Percentiles rank a stretch among this genome's conserved stretches.
phyloP scores from a whole-genome alignment of 176 grass and related monocot species.

The Triticum turgidum region DNA sequence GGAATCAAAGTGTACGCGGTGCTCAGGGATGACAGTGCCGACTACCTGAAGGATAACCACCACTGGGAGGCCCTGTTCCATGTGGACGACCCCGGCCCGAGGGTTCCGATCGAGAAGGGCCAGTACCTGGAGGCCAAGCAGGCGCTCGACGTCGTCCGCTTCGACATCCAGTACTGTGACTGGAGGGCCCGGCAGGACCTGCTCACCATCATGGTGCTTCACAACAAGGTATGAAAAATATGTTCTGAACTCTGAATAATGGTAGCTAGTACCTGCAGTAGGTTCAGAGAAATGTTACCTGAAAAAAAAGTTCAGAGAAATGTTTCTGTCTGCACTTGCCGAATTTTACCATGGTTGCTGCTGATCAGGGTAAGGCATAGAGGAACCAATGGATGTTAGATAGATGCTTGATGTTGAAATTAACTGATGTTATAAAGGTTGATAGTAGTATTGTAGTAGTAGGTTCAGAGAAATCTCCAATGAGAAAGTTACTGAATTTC shows the following conservation, averaged over 20 bases:
- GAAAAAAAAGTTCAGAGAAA: not conserved
- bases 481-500: not conserved
- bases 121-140: constrained; percentile 82
- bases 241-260: too few species aligned
- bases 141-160: constrained; percentile 84
- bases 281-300: not conserved
- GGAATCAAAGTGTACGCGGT: constrained; percentile 85
- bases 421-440: too few species aligned
- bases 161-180: constrained; percentile 97
- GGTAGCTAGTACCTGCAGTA: not conserved
- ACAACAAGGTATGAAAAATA: constrained; percentile 68
- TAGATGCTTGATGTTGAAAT: not conserved
- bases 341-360: not conserved
- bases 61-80: constrained; percentile 75
- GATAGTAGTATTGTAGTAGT: not conserved
- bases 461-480: not conserved
- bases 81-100: constrained; percentile 82
- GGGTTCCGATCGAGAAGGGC: constrained; percentile 61
- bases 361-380: not conserved
- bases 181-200: constrained; percentile 92
- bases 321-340: not conserved
- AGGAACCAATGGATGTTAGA: not conserved
- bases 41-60: constrained; percentile 45
- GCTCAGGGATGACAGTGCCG: constrained; percentile 57
- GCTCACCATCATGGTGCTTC: constrained; percentile 87